Percentiles rank a stretch among this genome's conserved stretches.
phyloP scores from a whole-genome alignment of 768 basidiomycete genomes.

The Phaeolepiota aurea region DNA sequence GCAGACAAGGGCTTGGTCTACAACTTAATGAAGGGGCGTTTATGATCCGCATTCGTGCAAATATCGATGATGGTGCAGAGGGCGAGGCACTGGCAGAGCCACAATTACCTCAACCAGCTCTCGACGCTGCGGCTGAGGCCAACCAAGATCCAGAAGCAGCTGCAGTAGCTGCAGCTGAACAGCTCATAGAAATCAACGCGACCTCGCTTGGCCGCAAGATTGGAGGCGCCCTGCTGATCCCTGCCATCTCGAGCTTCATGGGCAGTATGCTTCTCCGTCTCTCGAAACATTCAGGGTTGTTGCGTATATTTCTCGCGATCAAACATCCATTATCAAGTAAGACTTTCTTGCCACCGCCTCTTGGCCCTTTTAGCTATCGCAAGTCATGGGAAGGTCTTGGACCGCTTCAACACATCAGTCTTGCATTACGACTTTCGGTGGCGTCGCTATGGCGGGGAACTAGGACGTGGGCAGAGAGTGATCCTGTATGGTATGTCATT shows the following conservation, averaged over 20 bases:
- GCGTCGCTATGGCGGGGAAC: conserved; percentile 47
- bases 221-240: conserved; percentile 63
- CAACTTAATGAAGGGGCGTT: conserved; percentile 23
- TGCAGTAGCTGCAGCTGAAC: conserved; percentile 42
- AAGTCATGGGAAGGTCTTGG: conserved; percentile 14
- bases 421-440: conserved; percentile 27
- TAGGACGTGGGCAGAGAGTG: conserved; percentile 54
- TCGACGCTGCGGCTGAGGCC: conserved; percentile 12
- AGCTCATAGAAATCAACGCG: conserved; percentile 48
- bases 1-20: conserved; percentile 11
- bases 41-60: conserved; percentile 25
- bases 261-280: conserved; percentile 49
- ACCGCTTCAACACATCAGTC: conserved; percentile 16
- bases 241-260: conserved; percentile 59
- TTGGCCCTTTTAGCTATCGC: conserved; percentile 8
- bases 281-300: conserved; percentile 33
- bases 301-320: conserved; percentile 31
- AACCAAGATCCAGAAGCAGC: conserved; percentile 34
- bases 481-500: conserved; percentile 58
- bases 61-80: conserved; percentile 6
- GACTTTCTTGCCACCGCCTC: conserved; percentile 9
- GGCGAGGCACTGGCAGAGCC: conserved; percentile 8
- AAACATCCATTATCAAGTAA: conserved; percentile 13
- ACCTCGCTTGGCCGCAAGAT: conserved; percentile 58
- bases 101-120: neutral